Conservation (phyloP, 2,329 filamentous ascomycete species). For the Rugonectria rugulosa region DNA sequence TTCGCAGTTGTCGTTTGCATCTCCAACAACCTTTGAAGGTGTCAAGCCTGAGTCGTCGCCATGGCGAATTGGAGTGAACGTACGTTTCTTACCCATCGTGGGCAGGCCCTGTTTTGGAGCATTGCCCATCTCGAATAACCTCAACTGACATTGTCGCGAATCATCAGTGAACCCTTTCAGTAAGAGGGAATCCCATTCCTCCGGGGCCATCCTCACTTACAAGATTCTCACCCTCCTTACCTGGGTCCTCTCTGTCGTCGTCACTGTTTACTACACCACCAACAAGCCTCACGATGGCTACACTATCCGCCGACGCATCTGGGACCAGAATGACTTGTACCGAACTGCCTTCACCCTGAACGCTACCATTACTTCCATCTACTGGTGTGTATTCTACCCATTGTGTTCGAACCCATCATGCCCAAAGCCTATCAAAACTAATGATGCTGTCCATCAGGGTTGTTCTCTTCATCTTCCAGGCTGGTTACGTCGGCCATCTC, state of each 20-base stretch:
- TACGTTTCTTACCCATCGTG: conserved; percentile 30
- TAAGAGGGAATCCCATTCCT: conserved; percentile 71
- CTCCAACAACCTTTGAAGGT: not conserved
- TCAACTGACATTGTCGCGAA: too few species aligned
- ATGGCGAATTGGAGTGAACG: conserved; percentile 43
- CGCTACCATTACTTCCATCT: conserved; percentile 69
- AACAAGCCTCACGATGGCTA: conserved; percentile 69
- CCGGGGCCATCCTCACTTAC: conserved; percentile 71
- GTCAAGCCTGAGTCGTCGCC: conserved; percentile 17
- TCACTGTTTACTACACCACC: conserved; percentile 78
- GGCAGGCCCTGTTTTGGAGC: too few species aligned
- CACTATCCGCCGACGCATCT: conserved; percentile 70
- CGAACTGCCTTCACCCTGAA: conserved; percentile 80
- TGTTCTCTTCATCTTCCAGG: conserved; percentile 76
- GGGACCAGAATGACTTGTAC: conserved; percentile 73
- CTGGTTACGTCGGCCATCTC: conserved; percentile 78
- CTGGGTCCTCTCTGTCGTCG: conserved; percentile 77
- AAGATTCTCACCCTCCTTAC: conserved; percentile 77
- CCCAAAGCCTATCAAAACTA: conserved; percentile 5
- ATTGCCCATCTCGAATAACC: not conserved
- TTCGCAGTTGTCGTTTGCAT: not conserved
- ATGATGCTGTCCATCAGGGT: conserved; percentile 57
- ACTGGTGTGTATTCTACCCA: conserved; percentile 74
- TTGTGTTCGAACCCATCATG: not conserved
- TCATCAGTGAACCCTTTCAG: conserved; percentile 83